phyloP scores from a whole-genome alignment of 169 alveolate genomes.

The Plasmodium falciparum region DNA sequence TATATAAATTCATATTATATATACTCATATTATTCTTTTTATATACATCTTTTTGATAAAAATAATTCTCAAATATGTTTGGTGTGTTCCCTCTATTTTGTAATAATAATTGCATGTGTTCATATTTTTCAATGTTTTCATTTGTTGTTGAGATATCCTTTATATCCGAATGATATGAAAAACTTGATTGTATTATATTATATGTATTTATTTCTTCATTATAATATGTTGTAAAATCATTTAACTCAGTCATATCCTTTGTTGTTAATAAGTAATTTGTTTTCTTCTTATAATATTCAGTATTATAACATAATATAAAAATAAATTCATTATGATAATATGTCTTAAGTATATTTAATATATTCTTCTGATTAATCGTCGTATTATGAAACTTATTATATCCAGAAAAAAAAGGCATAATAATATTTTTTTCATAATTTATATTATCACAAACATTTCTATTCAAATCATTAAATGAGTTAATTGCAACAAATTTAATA shows the following conservation, averaged over 20 bases:
- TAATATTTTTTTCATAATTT: not conserved
- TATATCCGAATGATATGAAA: conserved; percentile 8
- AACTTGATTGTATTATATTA: conserved; percentile 36
- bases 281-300: conserved; percentile 19
- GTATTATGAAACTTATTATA: conserved; percentile 4
- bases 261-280: conserved; percentile 18
- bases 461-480: conserved; percentile 22
- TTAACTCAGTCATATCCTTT: conserved; percentile 22
- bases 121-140: conserved; percentile 1
- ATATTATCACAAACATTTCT: conserved; percentile 39
- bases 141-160: not conserved
- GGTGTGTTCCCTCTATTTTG: not conserved
- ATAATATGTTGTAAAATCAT: not conserved
- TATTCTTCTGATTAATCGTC: not conserved
- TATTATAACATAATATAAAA: conserved; percentile 48
- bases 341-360: conserved; percentile 25
- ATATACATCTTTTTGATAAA: no score
- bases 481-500: conserved; percentile 53
- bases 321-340: conserved; percentile 38
- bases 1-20: no score
- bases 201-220: not conserved
- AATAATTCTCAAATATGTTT: no score
- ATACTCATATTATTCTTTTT: no score
- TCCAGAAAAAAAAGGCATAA: conserved; percentile 30
- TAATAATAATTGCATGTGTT: conserved; percentile 3